Percentiles rank a stretch among this genome's conserved stretches.
phyloP scores from a whole-genome alignment of 257 asterid genomes.

The Handroanthus guayacan region DNA sequence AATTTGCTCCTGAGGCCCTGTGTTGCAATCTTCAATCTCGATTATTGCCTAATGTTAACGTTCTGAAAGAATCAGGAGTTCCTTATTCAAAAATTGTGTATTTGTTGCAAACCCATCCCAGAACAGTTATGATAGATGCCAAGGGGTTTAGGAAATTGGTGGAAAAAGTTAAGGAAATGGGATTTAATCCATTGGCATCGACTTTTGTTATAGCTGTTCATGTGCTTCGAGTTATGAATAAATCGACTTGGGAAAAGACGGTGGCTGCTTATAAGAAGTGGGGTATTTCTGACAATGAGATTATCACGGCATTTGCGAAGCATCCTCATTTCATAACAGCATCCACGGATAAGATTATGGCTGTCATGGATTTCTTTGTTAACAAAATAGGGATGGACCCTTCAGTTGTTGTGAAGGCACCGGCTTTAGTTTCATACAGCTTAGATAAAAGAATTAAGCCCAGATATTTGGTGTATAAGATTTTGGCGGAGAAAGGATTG shows the following conservation, averaged over 20 bases:
- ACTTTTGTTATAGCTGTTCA: slow-evolving; percentile 17
- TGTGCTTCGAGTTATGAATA: slow-evolving; percentile 23
- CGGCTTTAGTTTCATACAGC: slow-evolving; percentile 24
- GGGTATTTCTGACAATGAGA: slow-evolving; percentile 20
- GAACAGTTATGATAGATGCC: neutral
- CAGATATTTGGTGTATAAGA: slow-evolving; percentile 37
- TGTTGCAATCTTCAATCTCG: neutral
- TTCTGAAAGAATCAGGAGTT: slow-evolving; percentile 30
- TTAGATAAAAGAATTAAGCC: slow-evolving; percentile 40
- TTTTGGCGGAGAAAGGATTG: slow-evolving; percentile 36
- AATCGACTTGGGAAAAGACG: slow-evolving; percentile 29
- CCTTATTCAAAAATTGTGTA: slow-evolving; percentile 16
- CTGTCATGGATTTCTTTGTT: slow-evolving; percentile 27
- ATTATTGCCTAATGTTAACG: slow-evolving; percentile 22
- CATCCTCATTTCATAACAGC: too few relatives aligned
- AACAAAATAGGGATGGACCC: slow-evolving; percentile 32
- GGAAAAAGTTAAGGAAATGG: slow-evolving; percentile 27
- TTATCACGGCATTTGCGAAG: too few relatives aligned
- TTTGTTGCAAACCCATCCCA: slow-evolving; percentile 13
- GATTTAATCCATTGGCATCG: neutral
- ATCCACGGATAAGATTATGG: neutral
- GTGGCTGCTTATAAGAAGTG: slow-evolving; percentile 2
- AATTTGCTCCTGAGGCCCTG: neutral
- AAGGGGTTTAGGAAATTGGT: slow-evolving; percentile 4
- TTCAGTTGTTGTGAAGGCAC: slow-evolving; percentile 1